Conservation (phyloP, 2,329 filamentous ascomycete species). For the Didymella glomerata region DNA sequence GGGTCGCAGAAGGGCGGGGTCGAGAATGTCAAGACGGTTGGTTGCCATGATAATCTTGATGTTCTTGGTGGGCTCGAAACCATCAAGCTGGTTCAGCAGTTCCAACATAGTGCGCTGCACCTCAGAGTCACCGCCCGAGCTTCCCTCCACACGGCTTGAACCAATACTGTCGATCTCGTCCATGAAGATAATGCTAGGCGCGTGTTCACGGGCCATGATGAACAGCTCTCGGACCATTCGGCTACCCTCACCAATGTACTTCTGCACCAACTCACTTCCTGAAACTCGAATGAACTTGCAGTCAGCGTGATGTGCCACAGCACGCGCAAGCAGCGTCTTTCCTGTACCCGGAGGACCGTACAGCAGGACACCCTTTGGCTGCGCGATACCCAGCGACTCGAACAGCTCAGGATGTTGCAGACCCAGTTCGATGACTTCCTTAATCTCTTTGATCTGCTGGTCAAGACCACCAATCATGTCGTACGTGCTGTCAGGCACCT, state of each 20-base stretch:
- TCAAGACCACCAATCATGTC: slow-evolving; percentile 99
- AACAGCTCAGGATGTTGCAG: slow-evolving; percentile 98
- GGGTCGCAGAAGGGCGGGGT: slow-evolving; percentile 92
- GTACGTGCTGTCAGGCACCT: slow-evolving; percentile 99
- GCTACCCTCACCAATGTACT: slow-evolving; percentile 98
- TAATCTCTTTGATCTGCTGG: slow-evolving; percentile 99
- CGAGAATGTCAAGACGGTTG: slow-evolving; percentile 95
- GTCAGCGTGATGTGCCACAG: slow-evolving; percentile 97
- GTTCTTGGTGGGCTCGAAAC: slow-evolving; percentile 99
- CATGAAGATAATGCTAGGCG: slow-evolving; percentile 99
- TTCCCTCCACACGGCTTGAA: slow-evolving; percentile 94
- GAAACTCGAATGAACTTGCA: slow-evolving; percentile 99
- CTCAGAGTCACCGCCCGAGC: slow-evolving; percentile 93
- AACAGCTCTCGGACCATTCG: slow-evolving; percentile 99
- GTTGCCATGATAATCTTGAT: slow-evolving; percentile 99
- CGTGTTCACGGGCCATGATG: slow-evolving; percentile 98
- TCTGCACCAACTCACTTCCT: slow-evolving; percentile 95
- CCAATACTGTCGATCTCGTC: slow-evolving; percentile 99
- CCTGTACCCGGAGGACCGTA: slow-evolving; percentile 97
- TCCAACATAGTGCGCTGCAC: slow-evolving; percentile 99
- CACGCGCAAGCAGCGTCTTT: slow-evolving; percentile 93
- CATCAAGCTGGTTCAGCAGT: slow-evolving; percentile 96
- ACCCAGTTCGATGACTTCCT: slow-evolving; percentile 98
- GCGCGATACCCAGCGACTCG: slow-evolving; percentile 97
- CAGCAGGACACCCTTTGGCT: slow-evolving; percentile 95